Conservation (phyloP, 225 moss, liverwort and hornwort genomes). For the Lunularia cruciata region DNA sequence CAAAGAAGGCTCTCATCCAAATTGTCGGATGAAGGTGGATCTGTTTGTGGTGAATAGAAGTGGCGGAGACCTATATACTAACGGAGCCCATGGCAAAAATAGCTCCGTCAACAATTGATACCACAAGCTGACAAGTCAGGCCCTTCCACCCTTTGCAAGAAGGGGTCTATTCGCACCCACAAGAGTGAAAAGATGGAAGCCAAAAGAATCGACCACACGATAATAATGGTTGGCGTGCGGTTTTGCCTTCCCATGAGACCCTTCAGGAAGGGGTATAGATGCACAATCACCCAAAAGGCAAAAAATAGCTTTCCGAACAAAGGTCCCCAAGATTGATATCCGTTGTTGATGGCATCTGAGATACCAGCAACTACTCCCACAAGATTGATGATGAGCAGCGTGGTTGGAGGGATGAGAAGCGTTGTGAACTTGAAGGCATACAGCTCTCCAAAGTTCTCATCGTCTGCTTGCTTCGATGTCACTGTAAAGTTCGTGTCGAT, state of each 20-base stretch:
- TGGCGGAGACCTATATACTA: slow-evolving; percentile 24
- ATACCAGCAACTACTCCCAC: slow-evolving; percentile 97
- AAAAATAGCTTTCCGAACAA: slow-evolving; percentile 96
- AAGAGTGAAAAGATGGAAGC: slow-evolving; percentile 95
- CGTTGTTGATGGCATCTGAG: slow-evolving; percentile 92
- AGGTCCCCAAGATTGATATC: slow-evolving; percentile 88
- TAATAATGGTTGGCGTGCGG: slow-evolving; percentile 85
- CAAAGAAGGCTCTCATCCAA: slow-evolving; percentile 20
- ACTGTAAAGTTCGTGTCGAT: slow-evolving; percentile 92
- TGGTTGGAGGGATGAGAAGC: slow-evolving; percentile 80
- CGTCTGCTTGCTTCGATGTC: slow-evolving; percentile 79
- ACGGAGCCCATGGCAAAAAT: not conserved
- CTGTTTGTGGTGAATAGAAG: slow-evolving; percentile 4
- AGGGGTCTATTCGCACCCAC: slow-evolving; percentile 89
- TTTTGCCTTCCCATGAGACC: slow-evolving; percentile 96
- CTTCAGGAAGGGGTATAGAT: slow-evolving; percentile 95
- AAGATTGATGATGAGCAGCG: slow-evolving; percentile 79
- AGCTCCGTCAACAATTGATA: slow-evolving; percentile 59
- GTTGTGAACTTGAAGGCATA: slow-evolving; percentile 87
- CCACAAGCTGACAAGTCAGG: slow-evolving; percentile 70
- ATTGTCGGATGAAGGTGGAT: slow-evolving; percentile 3
- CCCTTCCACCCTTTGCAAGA: slow-evolving; percentile 57
- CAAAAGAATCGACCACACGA: slow-evolving; percentile 93
- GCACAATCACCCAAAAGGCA: slow-evolving; percentile 98
- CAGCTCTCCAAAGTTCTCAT: slow-evolving; percentile 79